Conservation (phyloP, 129 eudicot species). For the Solidago caesia region DNA sequence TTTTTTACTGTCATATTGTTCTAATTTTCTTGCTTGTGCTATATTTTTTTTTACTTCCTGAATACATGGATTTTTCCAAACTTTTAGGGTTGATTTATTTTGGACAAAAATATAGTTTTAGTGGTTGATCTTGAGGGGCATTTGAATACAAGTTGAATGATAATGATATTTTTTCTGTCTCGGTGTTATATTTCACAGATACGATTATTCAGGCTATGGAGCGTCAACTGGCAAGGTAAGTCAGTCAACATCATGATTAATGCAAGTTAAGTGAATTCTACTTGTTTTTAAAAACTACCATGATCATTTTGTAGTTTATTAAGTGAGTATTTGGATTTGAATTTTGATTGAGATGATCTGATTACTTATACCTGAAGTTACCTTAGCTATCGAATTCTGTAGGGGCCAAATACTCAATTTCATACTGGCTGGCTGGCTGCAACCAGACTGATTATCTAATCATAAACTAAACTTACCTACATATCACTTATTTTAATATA, state of each 20-base stretch:
- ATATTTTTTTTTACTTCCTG: slow-evolving; percentile 6
- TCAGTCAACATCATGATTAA: slow-evolving; percentile 9
- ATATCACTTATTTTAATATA: neutral
- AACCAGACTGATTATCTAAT: too few relatives aligned
- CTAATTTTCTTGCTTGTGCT: slow-evolving; percentile 1
- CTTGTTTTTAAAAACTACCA: neutral
- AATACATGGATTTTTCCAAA: neutral
- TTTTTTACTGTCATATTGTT: slow-evolving; percentile 23
- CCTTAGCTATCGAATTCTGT: neutral
- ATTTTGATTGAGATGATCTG: neutral
- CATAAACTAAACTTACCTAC: neutral
- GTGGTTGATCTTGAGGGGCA: slow-evolving; percentile 1
- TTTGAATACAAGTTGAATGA: slow-evolving; percentile 5
- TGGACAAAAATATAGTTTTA: slow-evolving; percentile 2
- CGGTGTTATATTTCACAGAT: slow-evolving; percentile 44
- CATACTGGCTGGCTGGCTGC: neutral
- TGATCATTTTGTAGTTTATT: neutral
- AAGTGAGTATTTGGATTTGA: neutral
- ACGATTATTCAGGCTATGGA: slow-evolving; percentile 93
- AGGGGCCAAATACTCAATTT: neutral
- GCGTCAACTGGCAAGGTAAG: slow-evolving; percentile 92
- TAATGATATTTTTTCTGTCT: slow-evolving; percentile 8
- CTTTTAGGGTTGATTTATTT: slow-evolving; percentile 10
- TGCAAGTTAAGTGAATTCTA: neutral
- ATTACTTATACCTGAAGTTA: neutral